These are phyloP conservation scores for Cladosporium sp. DNA, from an alignment of 2,329 filamentous ascomycete species.

Conservation along the genomic window DNA sequence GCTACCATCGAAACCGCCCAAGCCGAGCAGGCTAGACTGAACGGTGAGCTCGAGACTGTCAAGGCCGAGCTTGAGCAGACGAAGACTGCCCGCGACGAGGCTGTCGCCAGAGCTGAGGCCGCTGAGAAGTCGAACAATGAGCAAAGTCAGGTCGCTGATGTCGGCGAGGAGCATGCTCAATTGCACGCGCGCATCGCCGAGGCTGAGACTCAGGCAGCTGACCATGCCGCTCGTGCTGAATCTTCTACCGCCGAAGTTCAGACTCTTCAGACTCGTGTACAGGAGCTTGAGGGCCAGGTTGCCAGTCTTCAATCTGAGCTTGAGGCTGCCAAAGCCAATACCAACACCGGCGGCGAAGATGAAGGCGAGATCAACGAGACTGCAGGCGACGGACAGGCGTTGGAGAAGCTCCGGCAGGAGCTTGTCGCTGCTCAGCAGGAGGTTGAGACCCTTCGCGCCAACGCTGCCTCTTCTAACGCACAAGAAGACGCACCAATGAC, in stretches of 20 bases:
- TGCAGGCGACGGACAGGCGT: conserved; percentile 19
- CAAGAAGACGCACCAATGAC: conserved; percentile 2
- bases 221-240: conserved; percentile 33
- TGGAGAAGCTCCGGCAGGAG: conserved; percentile 36
- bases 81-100: conserved; percentile 59
- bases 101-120: conserved; percentile 38
- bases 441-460: conserved; percentile 38
- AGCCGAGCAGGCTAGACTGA: conserved; percentile 58
- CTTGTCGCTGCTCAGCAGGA: conserved; percentile 41
- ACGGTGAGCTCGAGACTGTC: conserved; percentile 52
- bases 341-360: conserved; percentile 3
- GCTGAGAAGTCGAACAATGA: conserved; percentile 3
- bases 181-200: conserved; percentile 33
- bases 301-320: conserved; percentile 33
- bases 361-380: conserved; percentile 13
- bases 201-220: conserved; percentile 36
- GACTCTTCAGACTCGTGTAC: conserved; percentile 54
- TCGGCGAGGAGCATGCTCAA: conserved; percentile 29
- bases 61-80: conserved; percentile 40
- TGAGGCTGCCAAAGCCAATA: conserved; percentile 24
- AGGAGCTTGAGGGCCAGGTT: conserved; percentile 58
- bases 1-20: conserved; percentile 40
- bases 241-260: conserved; percentile 36
- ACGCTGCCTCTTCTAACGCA: conserved; percentile 23
- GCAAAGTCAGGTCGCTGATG: conserved; percentile 33